phyloP scores from a whole-genome alignment of 139 green algal genomes.

The Chlamydomonas schloesseri region DNA sequence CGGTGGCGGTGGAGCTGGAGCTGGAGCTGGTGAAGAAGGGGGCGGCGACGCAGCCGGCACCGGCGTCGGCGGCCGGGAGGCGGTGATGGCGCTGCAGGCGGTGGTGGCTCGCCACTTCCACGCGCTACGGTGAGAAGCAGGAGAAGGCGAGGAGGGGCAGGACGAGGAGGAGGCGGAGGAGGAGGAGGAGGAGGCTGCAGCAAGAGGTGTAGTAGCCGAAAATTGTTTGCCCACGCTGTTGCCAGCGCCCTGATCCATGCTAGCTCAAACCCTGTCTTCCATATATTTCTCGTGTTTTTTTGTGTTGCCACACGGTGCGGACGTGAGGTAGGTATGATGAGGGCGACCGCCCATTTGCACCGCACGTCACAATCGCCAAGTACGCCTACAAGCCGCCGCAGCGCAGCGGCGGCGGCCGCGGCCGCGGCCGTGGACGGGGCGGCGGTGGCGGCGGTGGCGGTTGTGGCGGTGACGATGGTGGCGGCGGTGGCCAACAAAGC shows the following conservation, averaged over 20 bases:
- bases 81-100: slow-evolving; percentile 10
- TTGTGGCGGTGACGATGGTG: neutral
- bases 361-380: slow-evolving; percentile 41
- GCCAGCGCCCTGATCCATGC: too few species aligned
- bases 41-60: neutral
- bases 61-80: neutral
- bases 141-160: neutral
- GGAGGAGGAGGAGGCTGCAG: too few species aligned
- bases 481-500: too few species aligned
- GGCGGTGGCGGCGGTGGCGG: neutral
- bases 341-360: neutral
- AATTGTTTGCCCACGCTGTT: too few species aligned
- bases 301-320: too few species aligned
- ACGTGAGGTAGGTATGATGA: slow-evolving; percentile 17
- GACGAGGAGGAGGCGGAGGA: too few species aligned
- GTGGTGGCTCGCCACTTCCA: slow-evolving; percentile 26
- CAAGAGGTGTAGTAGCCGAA: too few species aligned
- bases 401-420: neutral
- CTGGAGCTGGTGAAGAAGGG: neutral
- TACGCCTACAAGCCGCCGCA: neutral
- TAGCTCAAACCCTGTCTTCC: too few species aligned
- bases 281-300: too few species aligned
- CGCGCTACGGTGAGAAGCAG: slow-evolving; percentile 11
- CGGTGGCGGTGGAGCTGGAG: neutral
- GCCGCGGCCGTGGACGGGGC: neutral